Base-by-base conservation (phyloP, 1,284 basidiomycete species). In the Apiotrichum domesticum region DNA sequence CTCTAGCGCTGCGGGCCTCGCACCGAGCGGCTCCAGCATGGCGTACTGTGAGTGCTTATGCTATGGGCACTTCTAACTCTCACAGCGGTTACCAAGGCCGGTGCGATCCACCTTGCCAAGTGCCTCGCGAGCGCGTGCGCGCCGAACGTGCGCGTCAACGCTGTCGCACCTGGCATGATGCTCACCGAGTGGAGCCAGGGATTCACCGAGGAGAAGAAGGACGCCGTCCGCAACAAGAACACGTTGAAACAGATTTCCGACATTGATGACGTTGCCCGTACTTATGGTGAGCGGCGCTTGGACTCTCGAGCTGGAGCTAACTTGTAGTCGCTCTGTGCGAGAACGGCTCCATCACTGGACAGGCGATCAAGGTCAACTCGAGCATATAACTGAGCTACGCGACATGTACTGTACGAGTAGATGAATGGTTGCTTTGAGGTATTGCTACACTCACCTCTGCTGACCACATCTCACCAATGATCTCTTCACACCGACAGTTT, bases 121-220 rank as follows among this genome's bases (percentile, higher is more conserved):
- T 61, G 53, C 6, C 63, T 66, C 44, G 65, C 65, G 10, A 58
- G 61, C 52, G 61, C 63, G 6, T 59, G 53, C 35, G 61, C 58
- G 6, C 64, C 64, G 9, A 46, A 59, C 37, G 58, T 63, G 10
- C 59, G 59, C 47, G 65, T 64, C 52, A 66, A 66, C 54, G 56
- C 53, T 29, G 61, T 66, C 39, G 54, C 61, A 2, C 61, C 65
- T 0, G 65, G 65, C 35, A 49, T 66, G 33, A 60, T 66, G 46
- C 54, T 61, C 37, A 66, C 65, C 41, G 65, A 66, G 33, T 66
- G 65, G 65, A 47, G 56, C 34, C 55, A 57, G 39, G 57, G 57
- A n/a, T 62, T 64, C 46, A 45, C 58, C 32, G 45, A 61, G 35
- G 63, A 63, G 44, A 45, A 54, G 41, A 54, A 59, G 39, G 52